Evolutionary conservation across 768 basidiomycete genomes (phyloP).

Genomic region (Boletus pseudopeckii): DNA sequence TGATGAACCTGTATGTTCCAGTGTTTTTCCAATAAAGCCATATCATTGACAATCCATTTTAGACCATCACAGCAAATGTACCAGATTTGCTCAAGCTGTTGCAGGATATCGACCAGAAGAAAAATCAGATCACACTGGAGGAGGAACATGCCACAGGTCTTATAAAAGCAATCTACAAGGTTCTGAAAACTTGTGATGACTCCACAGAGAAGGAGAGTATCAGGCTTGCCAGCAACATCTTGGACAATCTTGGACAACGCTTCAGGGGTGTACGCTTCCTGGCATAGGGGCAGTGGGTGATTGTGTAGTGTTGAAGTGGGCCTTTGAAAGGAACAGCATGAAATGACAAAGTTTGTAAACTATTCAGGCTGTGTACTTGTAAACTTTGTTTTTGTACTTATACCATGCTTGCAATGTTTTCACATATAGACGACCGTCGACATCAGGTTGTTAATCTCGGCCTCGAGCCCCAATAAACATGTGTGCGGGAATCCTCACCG

Average conservation of each 20-base stretch:
- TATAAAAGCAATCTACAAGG: background rate
- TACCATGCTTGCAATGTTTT: background rate
- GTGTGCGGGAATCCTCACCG: background rate
- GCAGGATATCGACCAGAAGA: slow-evolving; percentile 20
- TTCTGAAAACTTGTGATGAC: background rate
- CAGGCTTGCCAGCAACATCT: slow-evolving; percentile 10
- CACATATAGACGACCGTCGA: too few relatives aligned
- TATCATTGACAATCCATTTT: background rate
- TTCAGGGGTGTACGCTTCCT: background rate
- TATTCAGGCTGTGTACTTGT: background rate
- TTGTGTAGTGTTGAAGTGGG: background rate
- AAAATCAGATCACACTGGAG: slow-evolving; percentile 17
- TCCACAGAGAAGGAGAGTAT: slow-evolving; percentile 6
- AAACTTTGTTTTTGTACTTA: background rate
- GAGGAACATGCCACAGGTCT: slow-evolving; percentile 15
- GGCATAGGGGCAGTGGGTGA: background rate
- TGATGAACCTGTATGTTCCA: slow-evolving; percentile 15
- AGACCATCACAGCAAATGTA: slow-evolving; percentile 3
- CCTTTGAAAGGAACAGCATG: background rate
- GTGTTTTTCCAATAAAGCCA: background rate
- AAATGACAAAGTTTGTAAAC: too few relatives aligned
- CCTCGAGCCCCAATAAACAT: too few relatives aligned
- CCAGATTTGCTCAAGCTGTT: slow-evolving; percentile 18
- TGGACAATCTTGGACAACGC: slow-evolving; percentile 26
- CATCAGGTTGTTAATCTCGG: too few relatives aligned